Conservation (phyloP, 2,329 filamentous ascomycete species). For the Plenodomus lindquistii region DNA sequence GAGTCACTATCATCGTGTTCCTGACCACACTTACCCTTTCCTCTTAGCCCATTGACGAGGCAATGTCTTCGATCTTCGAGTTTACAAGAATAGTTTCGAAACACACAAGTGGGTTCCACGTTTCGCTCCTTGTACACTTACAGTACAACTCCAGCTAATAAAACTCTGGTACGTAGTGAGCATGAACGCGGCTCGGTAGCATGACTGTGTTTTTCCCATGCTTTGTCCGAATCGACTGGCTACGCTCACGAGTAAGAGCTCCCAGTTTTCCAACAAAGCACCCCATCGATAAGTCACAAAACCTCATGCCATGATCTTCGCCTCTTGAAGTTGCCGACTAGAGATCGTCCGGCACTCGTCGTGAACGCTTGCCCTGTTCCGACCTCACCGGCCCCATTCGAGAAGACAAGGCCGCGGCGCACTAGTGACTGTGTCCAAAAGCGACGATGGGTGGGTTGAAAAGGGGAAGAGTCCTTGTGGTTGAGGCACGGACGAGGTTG, state of each 20-base stretch:
- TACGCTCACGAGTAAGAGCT: no score
- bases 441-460: neutral
- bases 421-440: neutral
- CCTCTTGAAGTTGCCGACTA: neutral
- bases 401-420: neutral
- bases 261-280: no score
- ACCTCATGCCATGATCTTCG: neutral
- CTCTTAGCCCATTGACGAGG: no score
- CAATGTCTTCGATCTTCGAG: neutral
- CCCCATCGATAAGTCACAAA: neutral
- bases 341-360: neutral
- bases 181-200: no score
- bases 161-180: no score
- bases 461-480: neutral
- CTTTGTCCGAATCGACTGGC: no score
- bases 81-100: neutral
- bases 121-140: no score
- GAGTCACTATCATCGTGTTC: no score
- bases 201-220: no score
- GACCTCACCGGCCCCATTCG: neutral
- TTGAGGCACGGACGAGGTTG: neutral
- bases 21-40: no score
- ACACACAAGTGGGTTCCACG: no score
- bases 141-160: no score
- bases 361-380: neutral